phyloP scores from a whole-genome alignment of 140 eudicot genomes.

The Bidens hawaiensis region DNA sequence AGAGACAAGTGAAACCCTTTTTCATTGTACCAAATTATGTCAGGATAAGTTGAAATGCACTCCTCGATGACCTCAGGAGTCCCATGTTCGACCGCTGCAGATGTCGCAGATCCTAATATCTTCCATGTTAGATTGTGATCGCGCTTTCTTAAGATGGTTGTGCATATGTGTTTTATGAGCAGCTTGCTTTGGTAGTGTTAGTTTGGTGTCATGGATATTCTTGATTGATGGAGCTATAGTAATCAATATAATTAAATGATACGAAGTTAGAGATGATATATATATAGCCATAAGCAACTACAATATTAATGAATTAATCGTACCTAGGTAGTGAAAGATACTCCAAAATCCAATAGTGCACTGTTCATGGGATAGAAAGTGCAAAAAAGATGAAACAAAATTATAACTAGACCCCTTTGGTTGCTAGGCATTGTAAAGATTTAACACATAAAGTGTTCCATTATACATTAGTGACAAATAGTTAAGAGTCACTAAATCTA shows the following conservation, averaged over 20 bases:
- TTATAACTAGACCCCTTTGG: not conserved
- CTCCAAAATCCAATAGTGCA: constrained; percentile 2
- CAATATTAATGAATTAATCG: not conserved
- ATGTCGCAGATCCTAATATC: constrained; percentile 11
- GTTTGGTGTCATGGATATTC: not conserved
- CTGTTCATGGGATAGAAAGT: constrained; percentile 7
- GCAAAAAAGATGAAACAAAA: not conserved
- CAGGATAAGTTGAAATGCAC: constrained; percentile 19
- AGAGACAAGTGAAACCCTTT: constrained; percentile 1
- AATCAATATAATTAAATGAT: not conserved
- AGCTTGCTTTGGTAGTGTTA: not conserved
- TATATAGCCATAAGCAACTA: not conserved
- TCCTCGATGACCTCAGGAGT: constrained; percentile 24
- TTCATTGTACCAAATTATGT: constrained; percentile 3
- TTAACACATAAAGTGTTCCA: too few species aligned
- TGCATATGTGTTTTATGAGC: not conserved
- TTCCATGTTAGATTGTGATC: constrained; percentile 3
- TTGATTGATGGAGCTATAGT: constrained; percentile 16
- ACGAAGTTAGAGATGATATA: not conserved
- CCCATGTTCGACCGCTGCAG: constrained; percentile 13
- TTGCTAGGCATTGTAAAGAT: too few species aligned
- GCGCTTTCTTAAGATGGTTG: not conserved
- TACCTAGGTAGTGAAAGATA: not conserved
- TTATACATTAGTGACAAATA: too few species aligned
- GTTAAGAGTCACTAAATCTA: too few species aligned